These are phyloP conservation scores for Geotrichum reessii DNA, from an alignment of 1,139 yeast species.

Conservation along the genomic window DNA sequence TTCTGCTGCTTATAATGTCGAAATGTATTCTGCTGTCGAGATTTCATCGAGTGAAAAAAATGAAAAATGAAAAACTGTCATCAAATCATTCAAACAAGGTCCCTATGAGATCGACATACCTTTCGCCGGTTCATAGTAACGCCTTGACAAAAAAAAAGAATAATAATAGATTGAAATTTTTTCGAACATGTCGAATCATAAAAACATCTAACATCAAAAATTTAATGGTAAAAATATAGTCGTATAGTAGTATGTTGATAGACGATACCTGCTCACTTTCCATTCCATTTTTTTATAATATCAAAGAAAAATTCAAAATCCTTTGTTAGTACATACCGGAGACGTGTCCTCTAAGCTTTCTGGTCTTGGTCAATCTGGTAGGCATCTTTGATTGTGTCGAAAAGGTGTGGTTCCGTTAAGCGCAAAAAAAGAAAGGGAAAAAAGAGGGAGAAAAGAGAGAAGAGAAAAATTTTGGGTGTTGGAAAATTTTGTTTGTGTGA, in stretches of 20 bases:
- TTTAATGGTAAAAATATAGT: not conserved
- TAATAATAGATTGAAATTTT: no score
- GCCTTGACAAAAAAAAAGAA: no score
- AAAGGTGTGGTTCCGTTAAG: slow-evolving; percentile 12
- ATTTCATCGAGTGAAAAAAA: not conserved
- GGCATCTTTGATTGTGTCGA: slow-evolving; percentile 18
- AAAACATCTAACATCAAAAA: no score
- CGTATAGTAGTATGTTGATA: no score
- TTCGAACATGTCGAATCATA: no score
- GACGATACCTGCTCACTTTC: not conserved
- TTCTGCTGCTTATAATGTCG: no score
- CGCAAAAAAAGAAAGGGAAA: slow-evolving; percentile 1
- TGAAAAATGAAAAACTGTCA: no score
- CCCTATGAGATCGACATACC: no score
- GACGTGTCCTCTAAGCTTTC: slow-evolving; percentile 99
- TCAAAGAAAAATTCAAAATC: slow-evolving; percentile 30
- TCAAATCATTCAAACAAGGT: no score
- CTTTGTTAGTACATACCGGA: slow-evolving; percentile 52
- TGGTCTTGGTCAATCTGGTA: slow-evolving; percentile 98
- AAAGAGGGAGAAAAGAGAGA: slow-evolving; percentile 2
- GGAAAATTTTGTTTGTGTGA: slow-evolving; percentile 1
- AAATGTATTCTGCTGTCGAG: not conserved
- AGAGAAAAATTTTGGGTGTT: not conserved
- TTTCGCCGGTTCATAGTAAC: no score
- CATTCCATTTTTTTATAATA: not conserved